Evolutionary conservation across 2,329 filamentous ascomycete genomes (phyloP), one percentile per base, ranked within the genome.

Genomic region (Cryphonectria nitschkei): DNA sequence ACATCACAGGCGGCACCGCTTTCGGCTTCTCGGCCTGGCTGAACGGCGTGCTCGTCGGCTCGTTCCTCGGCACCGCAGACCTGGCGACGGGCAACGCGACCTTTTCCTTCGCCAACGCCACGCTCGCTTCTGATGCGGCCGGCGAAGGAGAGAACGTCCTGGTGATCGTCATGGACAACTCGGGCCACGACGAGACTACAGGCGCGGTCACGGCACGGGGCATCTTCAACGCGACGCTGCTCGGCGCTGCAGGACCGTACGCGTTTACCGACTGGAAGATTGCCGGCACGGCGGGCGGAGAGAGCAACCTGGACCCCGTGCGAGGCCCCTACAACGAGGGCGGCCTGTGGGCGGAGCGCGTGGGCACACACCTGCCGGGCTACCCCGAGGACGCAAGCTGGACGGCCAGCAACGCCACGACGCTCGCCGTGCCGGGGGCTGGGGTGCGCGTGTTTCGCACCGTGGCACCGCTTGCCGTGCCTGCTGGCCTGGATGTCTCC

Each of bases 11-110:
- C 32, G 87, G 87, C 34, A 79, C 81, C 39, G 86, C 86, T 2
- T 88, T 87, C 71, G 88, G 87, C 22, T 89, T 84, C 79, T 87
- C 83, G 3, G 87, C 84, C 32, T 89, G 84, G 83, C 78, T 90
- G 0, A 90, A 90, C 77, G 85, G 85, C 11, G 76, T 83, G 7
- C 87, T 86, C 76, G 77, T 90, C 8, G 87, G 87, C 29, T 88
- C 87, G 0, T 86, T 82, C 77, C 80, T 87, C 6, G 88, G 88
- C 0, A 80, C 82, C 66, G 83, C 83, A 0, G 82, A 82, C 4
- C 69, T 79, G 3, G 78, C 78, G 1, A 74, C 77, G 2, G 79
- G 81, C 2, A 80, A 79, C 1, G 75, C 80, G 3, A 81, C 82
- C 0, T 81, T 90, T 29, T 83, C 84, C 0, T 89, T 90, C 75